phyloP scores from a whole-genome alignment of 2,329 filamentous ascomycete genomes.

The Alternaria conjuncta region DNA sequence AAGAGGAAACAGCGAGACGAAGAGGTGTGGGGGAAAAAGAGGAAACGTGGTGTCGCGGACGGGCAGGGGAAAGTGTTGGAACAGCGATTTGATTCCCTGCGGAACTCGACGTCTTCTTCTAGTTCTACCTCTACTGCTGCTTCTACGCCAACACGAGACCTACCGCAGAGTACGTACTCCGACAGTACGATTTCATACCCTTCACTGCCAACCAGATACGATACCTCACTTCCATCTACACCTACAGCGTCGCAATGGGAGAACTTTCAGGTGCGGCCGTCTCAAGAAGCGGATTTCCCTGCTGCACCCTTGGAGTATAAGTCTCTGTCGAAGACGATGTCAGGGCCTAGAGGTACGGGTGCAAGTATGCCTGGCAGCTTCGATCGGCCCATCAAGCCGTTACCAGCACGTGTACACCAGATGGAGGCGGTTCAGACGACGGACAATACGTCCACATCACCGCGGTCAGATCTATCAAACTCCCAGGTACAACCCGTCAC shows the following conservation, averaged over 20 bases:
- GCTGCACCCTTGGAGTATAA: not conserved
- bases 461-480: not conserved
- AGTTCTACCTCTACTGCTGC: not conserved
- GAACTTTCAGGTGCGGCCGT: not conserved
- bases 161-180: not conserved
- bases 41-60: not conserved
- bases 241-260: not conserved
- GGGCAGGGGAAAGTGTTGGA: not conserved
- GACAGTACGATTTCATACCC: not conserved
- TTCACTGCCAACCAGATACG: not conserved
- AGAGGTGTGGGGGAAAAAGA: slow-evolving; percentile 2
- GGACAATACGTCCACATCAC: not conserved
- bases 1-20: slow-evolving; percentile 8
- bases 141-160: not conserved
- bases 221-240: not conserved
- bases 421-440: not conserved
- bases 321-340: not conserved
- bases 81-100: not conserved
- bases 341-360: slow-evolving; percentile 6
- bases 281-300: not conserved
- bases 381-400: slow-evolving; percentile 2
- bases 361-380: slow-evolving; percentile 12
- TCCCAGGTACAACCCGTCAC: no score
- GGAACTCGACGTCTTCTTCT: not conserved
- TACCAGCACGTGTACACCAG: not conserved